Evolutionary conservation across 257 asterid species (phyloP), one percentile per base, ranked within the genome.

Genomic region (Leptodermis oblonga): DNA sequence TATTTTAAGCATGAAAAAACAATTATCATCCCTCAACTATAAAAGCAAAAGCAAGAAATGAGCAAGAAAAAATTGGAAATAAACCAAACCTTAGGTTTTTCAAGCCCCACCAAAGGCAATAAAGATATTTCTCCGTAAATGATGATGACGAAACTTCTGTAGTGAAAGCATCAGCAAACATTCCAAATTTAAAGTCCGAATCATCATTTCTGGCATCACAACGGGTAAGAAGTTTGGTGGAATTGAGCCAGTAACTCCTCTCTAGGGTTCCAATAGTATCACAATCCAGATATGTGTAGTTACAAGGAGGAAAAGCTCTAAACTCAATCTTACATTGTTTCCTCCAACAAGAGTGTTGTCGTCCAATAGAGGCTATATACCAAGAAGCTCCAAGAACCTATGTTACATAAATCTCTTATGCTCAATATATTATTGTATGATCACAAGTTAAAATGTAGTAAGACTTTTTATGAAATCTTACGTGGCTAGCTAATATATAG

Each of bases 21-120:
- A 28, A 26, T 28, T 14, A 5, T 20, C 10, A 18, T 30, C 5
- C 18, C 7, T 10, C 37, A 26, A 14, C 23, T 36, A 0, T 3
- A 30, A 36, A 33, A 23, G 30, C 1, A 2, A 31, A 18, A 22
- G 31, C 49, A 7, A 62, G 20, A 39, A 49, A 52, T 13, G 30
- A n/a, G 1, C 59, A 13, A 52, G 59, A 0, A 15, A 52, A 52
- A 53, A 12, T 28, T 39, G 36, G 20, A 51, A 26, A 31, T 13
- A 28, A 46, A 20, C 42, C 82, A 61, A 39, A 93, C 97, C 99
- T 90, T 83, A 94, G 79, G 76, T 94, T 94, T 77, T 97, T 81
- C 69, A 94, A 81, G 68, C 99, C 99, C 99, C 99, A 90, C 99
- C 99, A 94, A 30, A 94, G 96, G 83, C 97, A 87, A 76, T 91